phyloP scores from a whole-genome alignment of 352 stramenopile species.

The Pelagophyceae sp. region DNA sequence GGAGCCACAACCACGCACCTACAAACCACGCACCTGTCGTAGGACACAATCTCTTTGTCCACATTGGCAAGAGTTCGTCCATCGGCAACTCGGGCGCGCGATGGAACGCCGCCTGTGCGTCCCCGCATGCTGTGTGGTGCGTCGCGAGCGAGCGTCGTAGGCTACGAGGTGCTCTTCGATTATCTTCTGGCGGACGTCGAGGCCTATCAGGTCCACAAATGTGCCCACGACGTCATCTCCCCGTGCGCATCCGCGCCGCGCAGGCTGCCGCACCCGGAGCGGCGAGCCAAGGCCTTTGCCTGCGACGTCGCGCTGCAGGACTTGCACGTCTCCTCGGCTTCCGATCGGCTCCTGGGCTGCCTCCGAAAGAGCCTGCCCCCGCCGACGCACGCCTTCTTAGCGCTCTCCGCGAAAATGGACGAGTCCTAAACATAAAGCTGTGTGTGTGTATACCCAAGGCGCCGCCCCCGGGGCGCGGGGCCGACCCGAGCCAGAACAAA shows the following conservation, averaged over 20 bases:
- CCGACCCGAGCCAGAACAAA: too few relatives aligned
- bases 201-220: background rate
- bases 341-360: background rate
- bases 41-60: slow-evolving; percentile 19
- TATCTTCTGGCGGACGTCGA: background rate
- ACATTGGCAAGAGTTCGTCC: background rate
- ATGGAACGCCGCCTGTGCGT: slow-evolving; percentile 16
- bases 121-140: too few relatives aligned
- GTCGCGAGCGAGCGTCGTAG: too few relatives aligned
- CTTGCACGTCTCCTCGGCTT: background rate
- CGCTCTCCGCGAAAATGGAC: too few relatives aligned
- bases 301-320: slow-evolving; percentile 16
- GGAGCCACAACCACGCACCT: too few relatives aligned
- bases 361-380: background rate
- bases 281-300: background rate
- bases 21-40: too few relatives aligned
- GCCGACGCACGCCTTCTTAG: too few relatives aligned
- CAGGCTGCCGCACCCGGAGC: background rate
- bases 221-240: slow-evolving; percentile 17
- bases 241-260: background rate
- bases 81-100: slow-evolving; percentile 8
- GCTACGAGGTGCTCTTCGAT: slow-evolving; percentile 17
- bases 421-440: too few relatives aligned
- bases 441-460: too few relatives aligned
- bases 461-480: too few relatives aligned